Evolutionary conservation across 768 basidiomycete species (phyloP).

Genomic region (Crassisporium funariophilum): DNA sequence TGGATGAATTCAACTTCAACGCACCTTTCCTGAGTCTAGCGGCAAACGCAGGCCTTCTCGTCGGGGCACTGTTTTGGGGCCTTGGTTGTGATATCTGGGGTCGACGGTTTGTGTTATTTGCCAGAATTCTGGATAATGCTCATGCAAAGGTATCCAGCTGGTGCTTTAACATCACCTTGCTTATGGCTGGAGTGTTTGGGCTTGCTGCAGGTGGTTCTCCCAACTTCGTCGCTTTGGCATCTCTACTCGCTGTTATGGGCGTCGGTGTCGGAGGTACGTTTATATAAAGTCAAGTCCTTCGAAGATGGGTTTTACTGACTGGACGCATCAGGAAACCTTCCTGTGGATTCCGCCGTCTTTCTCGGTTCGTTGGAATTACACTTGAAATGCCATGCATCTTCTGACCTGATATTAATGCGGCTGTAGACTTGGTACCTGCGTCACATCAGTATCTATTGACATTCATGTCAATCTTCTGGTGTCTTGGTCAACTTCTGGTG

Average conservation of each 20-base stretch:
- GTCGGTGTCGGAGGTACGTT: conserved; percentile 63
- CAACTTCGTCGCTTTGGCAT: conserved; percentile 51
- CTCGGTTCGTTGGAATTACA: conserved; percentile 44
- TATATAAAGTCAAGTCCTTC: background rate
- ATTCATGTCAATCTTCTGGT: conserved; percentile 77
- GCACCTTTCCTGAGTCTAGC: conserved; percentile 66
- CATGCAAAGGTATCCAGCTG: conserved; percentile 35
- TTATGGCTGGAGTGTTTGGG: conserved; percentile 69
- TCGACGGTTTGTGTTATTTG: conserved; percentile 42
- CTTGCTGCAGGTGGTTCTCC: conserved; percentile 62
- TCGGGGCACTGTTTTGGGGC: conserved; percentile 70
- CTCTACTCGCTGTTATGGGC: conserved; percentile 59
- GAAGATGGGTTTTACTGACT: conserved; percentile 3
- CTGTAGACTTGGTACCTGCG: conserved; percentile 64
- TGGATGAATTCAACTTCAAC: conserved; percentile 62
- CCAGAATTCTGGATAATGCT: background rate
- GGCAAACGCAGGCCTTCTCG: conserved; percentile 67
- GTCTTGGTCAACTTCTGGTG: conserved; percentile 72
- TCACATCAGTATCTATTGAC: conserved; percentile 75
- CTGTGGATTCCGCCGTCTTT: conserved; percentile 75
- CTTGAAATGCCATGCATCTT: background rate
- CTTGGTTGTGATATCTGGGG: conserved; percentile 73
- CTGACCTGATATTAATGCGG: background rate
- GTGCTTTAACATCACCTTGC: conserved; percentile 70
- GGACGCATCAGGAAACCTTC: conserved; percentile 48